A percentile compares a stretch with the other conserved stretches of the same genome.
Conservation (phyloP, 2,329 filamentous ascomycete genomes). For the Pyrenochaeta sp. region DNA sequence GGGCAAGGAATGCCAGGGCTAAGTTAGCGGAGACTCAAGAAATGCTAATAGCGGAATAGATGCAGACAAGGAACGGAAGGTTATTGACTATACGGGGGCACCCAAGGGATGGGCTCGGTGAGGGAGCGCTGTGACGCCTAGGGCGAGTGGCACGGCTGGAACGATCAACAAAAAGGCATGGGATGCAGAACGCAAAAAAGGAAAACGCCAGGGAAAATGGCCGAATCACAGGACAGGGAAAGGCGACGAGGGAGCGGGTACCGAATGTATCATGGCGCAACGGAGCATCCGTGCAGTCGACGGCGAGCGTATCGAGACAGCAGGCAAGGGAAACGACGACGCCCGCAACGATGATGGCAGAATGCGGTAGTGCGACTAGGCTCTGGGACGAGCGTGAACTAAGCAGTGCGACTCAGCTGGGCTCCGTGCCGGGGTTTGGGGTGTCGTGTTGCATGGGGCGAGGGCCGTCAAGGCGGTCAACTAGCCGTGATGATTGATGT, state of each 20-base stretch:
- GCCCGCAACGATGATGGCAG: conserved; percentile 38
- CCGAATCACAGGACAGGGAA: conserved; percentile 45
- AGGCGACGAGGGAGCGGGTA: conserved; percentile 43
- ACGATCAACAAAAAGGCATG: conserved; percentile 45
- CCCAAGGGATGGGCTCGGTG: conserved; percentile 45
- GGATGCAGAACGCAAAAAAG: conserved; percentile 46
- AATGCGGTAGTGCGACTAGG: conserved; percentile 41
- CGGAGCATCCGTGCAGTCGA: conserved; percentile 49
- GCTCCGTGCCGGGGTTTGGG: conserved; percentile 30
- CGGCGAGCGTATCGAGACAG: conserved; percentile 36
- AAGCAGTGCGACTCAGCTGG: conserved; percentile 47
- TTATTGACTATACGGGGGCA: conserved; percentile 41
- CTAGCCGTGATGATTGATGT: conserved; percentile 33
- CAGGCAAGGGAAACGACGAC: conserved; percentile 35
- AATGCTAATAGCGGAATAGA: conserved; percentile 41
- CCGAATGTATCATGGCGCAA: conserved; percentile 53
- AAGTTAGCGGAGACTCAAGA: conserved; percentile 38
- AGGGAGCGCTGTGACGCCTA: conserved; percentile 48
- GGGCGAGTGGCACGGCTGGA: conserved; percentile 51
- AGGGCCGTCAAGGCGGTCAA: conserved; percentile 44
- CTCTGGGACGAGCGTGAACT: conserved; percentile 29
- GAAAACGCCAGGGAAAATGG: conserved; percentile 37
- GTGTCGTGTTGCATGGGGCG: conserved; percentile 42
- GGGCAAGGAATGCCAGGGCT: conserved; percentile 36
- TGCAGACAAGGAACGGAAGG: conserved; percentile 45